These are phyloP conservation scores for Penicillium antarcticum DNA, from an alignment of 495 filamentous ascomycete species.

Conservation along the genomic window DNA sequence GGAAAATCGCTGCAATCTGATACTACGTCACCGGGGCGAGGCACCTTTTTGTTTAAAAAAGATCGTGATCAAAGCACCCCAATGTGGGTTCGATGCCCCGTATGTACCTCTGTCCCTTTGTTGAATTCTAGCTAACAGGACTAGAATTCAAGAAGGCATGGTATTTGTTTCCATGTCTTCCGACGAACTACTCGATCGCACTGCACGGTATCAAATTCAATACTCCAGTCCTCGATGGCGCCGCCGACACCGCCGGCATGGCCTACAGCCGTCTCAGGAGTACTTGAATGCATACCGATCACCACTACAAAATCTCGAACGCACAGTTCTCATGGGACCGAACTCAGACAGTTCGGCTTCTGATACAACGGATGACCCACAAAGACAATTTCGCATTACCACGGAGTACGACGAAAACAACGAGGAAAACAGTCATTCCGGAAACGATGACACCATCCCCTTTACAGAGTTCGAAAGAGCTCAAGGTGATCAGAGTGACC, in stretches of 20 bases:
- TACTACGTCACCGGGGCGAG: slow-evolving; percentile 74
- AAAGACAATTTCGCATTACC: slow-evolving; percentile 46
- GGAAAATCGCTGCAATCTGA: slow-evolving; percentile 75
- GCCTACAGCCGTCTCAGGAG: slow-evolving; percentile 39
- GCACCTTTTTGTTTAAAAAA: slow-evolving; percentile 78
- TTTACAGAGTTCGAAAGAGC: slow-evolving; percentile 25
- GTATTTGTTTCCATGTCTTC: slow-evolving; percentile 84
- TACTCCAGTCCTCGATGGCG: slow-evolving; percentile 42
- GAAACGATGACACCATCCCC: slow-evolving; percentile 22
- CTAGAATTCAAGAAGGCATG: slow-evolving; percentile 87
- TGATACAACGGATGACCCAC: slow-evolving; percentile 20
- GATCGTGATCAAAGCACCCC: slow-evolving; percentile 83
- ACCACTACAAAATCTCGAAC: slow-evolving; percentile 32
- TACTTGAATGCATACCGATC: slow-evolving; percentile 36
- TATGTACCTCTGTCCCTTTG: slow-evolving; percentile 46
- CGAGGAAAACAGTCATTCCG: slow-evolving; percentile 33
- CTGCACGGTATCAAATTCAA: slow-evolving; percentile 72
- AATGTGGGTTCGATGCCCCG: slow-evolving; percentile 78
- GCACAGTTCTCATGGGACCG: slow-evolving; percentile 20
- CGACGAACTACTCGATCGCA: slow-evolving; percentile 69
- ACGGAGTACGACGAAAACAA: slow-evolving; percentile 48
- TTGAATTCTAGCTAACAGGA: slow-evolving; percentile 19
- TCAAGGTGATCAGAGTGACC: slow-evolving; percentile 13
- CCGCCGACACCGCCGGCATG: slow-evolving; percentile 25
- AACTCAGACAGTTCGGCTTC: slow-evolving; percentile 18